Evolutionary conservation across 2,329 filamentous ascomycete species (phyloP), one percentile per base, ranked within the genome.

Genomic region (Colletotrichum coccodes): DNA sequence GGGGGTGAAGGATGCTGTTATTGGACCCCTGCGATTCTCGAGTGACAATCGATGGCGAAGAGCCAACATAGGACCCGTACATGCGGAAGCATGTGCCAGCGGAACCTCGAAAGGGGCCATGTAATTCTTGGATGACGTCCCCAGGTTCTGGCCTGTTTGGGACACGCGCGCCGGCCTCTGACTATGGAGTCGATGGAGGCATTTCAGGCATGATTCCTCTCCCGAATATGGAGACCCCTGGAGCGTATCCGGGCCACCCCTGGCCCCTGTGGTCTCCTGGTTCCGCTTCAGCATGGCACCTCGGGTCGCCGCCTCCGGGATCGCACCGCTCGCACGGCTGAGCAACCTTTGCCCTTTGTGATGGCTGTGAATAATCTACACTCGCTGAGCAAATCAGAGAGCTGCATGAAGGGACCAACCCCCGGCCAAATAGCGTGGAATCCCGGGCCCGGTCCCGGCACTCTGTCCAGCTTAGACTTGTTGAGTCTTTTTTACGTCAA

Each of bases 401-500:
- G 65, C 54, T 56, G 54, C 66, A 56, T 47, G 26, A 60, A 60
- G 61, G 65, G 61, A 42, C 61, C 54, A 3, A 14, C 30, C 50
- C 59, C 59, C 42, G 52, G 52, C 56, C 56, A 50, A 26, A 52
- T 56, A 23, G 42, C 42, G 38, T 46, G 40, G 49, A 56, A 66
- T n/a, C 61, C 54, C 61, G 54, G 40, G 66, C 62, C 66, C 66
- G 66, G 66, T 69, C 66, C 61, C 66, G 50, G 61, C 66, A 69
- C 23, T 60, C 61, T 69, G 62, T 69, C 54, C 62, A 66, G 47
- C 49, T 56, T 56, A 60, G 60, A 46, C 54, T 66, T 40, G 36
- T 49, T 68, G 65, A 65, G 54, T 60, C 54, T 56, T 65, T 60
- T 69, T 69, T 66, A 66, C 66, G 66, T 66, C 66, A 69, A 69